Conservation (phyloP, 2,329 filamentous ascomycete species). For the Exophiala sideris region DNA sequence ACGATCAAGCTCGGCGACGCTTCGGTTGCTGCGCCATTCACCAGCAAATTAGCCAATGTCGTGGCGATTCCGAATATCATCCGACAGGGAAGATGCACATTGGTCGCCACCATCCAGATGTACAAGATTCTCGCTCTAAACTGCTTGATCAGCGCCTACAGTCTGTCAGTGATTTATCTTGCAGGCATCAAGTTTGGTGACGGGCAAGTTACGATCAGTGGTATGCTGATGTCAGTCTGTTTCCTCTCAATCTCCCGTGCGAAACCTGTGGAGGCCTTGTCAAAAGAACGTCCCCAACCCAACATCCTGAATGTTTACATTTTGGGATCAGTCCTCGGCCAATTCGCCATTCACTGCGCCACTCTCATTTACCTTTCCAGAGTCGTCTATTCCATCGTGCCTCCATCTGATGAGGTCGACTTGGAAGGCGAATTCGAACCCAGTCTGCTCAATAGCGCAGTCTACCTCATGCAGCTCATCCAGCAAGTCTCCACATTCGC, state of each 20-base stretch:
- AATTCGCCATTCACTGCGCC: slow-evolving; percentile 92
- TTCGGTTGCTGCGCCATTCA: slow-evolving; percentile 95
- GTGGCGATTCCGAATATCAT: slow-evolving; percentile 98
- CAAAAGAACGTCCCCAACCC: slow-evolving; percentile 93
- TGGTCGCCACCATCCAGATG: slow-evolving; percentile 99
- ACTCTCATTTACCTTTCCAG: slow-evolving; percentile 92
- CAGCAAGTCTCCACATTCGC: slow-evolving; percentile 99
- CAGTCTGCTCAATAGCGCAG: slow-evolving; percentile 90
- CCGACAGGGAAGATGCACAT: slow-evolving; percentile 91
- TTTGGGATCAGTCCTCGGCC: slow-evolving; percentile 92
- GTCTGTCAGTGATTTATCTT: slow-evolving; percentile 89
- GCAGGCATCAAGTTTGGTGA: slow-evolving; percentile 99
- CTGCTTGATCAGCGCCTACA: slow-evolving; percentile 97
- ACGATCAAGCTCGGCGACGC: slow-evolving; percentile 96
- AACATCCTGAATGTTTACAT: slow-evolving; percentile 99
- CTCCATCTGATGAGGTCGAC: slow-evolving; percentile 67
- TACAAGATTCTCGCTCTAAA: slow-evolving; percentile 99
- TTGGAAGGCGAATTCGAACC: slow-evolving; percentile 93
- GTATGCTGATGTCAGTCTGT: slow-evolving; percentile 99
- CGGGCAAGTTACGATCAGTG: slow-evolving; percentile 95
- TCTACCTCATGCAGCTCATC: slow-evolving; percentile 95
- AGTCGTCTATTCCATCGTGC: slow-evolving; percentile 79
- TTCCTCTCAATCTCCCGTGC: slow-evolving; percentile 98
- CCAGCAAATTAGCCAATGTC: slow-evolving; percentile 94
- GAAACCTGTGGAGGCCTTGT: slow-evolving; percentile 89